Base-by-base conservation (phyloP, 116 monocot genomes). In the Phalaenopsis hybrid region DNA sequence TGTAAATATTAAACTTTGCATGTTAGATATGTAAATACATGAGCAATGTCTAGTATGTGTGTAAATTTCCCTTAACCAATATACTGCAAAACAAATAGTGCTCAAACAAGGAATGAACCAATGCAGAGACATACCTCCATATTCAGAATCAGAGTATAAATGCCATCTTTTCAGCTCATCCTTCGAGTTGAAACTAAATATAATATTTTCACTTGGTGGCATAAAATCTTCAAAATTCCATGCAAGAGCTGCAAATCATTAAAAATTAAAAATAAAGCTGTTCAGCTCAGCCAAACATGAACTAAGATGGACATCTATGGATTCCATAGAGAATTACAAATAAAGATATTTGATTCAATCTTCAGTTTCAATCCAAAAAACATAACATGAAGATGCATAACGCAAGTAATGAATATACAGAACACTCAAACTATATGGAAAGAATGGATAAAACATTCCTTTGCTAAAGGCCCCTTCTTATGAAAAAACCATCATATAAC, bases 61-160 rank as follows among this genome's bases (percentile, higher is more conserved):
- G 31, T 31, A 31, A 31, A 31, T 31, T 31, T 31, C 31, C 31
- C 12, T n/a, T 23, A 44, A 48, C 18, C n/a, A 48, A 77, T 9
- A 50, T 50, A 23, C 28, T 43, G 18, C 51, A 52, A 49, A 9
- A 77, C 28, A 51, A 21, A 28, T 12, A 77, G 2, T 51, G 5
- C 28, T 72, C 34, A 31, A 37, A 72, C 72, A 72, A 65, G 23
- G 34, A 72, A 72, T 13, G 25, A 72, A 72, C 31, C 15, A 34
- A 37, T 15, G 41, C 8, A 75, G 7, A 15, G 34, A 2, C 55
- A 21, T 83, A 92, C 92, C 92, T 90, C 92, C 92, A 84, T 85
- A 92, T 67, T 92, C 86, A 37, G 92, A 92, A 83, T 92, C 92
- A 45, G 90, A 87, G 80, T 92, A 92, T 52, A 92, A 81, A 83